Percentiles rank a stretch among this genome's conserved stretches.
phyloP scores from a whole-genome alignment of 257 asterid genomes.

The Solanum chiquidenum region DNA sequence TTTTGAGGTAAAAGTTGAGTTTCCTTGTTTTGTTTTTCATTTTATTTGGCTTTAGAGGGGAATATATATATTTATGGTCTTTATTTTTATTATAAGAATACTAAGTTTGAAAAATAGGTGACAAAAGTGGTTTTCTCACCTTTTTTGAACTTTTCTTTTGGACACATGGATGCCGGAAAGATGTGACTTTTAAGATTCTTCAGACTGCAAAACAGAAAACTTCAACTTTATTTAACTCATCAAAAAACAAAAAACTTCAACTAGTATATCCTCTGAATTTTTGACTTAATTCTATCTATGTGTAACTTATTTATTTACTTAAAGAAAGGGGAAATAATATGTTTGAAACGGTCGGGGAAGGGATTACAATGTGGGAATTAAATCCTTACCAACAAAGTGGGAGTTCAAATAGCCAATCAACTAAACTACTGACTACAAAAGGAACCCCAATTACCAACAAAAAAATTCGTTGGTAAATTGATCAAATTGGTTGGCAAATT shows the following conservation, averaged over 20 bases:
- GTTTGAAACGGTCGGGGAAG: background rate
- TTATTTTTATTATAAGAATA: background rate
- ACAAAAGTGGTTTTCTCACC: background rate
- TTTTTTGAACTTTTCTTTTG: background rate
- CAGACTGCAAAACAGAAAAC: background rate
- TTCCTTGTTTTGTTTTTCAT: no score
- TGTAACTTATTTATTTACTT: background rate
- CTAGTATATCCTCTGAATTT: background rate
- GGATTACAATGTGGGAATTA: no score
- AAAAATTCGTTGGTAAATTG: no score
- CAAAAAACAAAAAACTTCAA: background rate
- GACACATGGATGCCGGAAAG: slow-evolving; percentile 6
- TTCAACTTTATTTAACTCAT: no score
- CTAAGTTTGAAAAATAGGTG: background rate
- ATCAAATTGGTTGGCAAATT: no score
- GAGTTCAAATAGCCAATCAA: no score
- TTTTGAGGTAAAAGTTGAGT: no score
- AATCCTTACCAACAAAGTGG: no score
- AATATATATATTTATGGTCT: no score
- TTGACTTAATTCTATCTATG: background rate
- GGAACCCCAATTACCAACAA: no score
- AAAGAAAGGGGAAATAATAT: background rate
- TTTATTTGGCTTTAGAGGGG: no score
- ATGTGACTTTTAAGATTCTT: slow-evolving; percentile 2
- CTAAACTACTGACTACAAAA: no score